phyloP scores from a whole-genome alignment of 2,329 filamentous ascomycete species.

The Paraconiothyrium sp. region DNA sequence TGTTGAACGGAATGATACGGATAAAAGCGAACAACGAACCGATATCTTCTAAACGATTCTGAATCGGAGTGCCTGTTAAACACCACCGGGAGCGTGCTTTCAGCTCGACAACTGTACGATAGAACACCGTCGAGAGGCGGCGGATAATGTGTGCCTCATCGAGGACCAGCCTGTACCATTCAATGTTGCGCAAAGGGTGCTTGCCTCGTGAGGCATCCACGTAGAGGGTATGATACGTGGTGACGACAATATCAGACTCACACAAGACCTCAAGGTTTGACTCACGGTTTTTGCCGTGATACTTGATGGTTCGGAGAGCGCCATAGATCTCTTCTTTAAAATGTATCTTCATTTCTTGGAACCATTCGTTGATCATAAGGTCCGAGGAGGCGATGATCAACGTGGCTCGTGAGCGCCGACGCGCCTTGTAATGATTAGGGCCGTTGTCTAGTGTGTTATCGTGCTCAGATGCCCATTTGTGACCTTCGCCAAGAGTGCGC shows the following conservation, averaged over 20 bases:
- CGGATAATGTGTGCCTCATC: slow-evolving; percentile 61
- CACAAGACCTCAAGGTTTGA: slow-evolving; percentile 18
- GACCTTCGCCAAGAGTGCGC: slow-evolving; percentile 51
- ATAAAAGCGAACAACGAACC: slow-evolving; percentile 63
- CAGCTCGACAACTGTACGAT: slow-evolving; percentile 55
- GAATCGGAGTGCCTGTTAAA: slow-evolving; percentile 56
- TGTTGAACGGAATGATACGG: slow-evolving; percentile 54
- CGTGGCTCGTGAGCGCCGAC: slow-evolving; percentile 31
- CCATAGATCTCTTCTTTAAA: slow-evolving; percentile 29
- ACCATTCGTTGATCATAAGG: slow-evolving; percentile 45
- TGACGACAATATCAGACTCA: slow-evolving; percentile 39
- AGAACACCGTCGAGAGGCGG: slow-evolving; percentile 57
- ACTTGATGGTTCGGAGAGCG: slow-evolving; percentile 31
- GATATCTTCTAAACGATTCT: slow-evolving; percentile 64
- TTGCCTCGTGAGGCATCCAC: slow-evolving; percentile 22
- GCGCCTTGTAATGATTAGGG: neutral
- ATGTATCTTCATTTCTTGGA: slow-evolving; percentile 39
- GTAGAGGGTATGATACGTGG: slow-evolving; percentile 42
- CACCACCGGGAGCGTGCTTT: slow-evolving; percentile 58
- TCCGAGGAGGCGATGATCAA: slow-evolving; percentile 43
- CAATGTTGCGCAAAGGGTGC: slow-evolving; percentile 26
- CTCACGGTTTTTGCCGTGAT: slow-evolving; percentile 34
- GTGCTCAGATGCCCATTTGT: slow-evolving; percentile 43
- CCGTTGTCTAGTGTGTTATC: neutral
- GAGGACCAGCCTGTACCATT: slow-evolving; percentile 43